These are phyloP conservation scores for Mrakia gelida DNA, from an alignment of 768 basidiomycete species.

Conservation along the genomic window DNA sequence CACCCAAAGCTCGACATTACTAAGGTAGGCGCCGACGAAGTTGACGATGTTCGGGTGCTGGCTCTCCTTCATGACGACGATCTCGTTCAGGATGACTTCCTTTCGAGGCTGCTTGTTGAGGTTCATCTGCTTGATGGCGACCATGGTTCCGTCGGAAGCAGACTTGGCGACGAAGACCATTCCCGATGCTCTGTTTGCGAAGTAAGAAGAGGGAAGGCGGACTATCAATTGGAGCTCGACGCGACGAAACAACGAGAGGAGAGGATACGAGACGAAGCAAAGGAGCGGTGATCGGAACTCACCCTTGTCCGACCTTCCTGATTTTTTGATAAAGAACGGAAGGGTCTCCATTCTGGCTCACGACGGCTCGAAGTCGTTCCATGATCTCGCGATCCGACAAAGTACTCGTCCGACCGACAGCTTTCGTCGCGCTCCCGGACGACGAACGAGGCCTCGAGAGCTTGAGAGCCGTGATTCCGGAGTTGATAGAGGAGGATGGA, in stretches of 20 bases:
- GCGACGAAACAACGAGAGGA: background rate
- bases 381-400: slow-evolving; percentile 98
- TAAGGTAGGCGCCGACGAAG: slow-evolving; percentile 86
- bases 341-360: slow-evolving; percentile 72
- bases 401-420: slow-evolving; percentile 75
- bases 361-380: slow-evolving; percentile 89
- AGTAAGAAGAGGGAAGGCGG: background rate
- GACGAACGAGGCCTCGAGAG: background rate
- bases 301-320: slow-evolving; percentile 99
- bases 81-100: slow-evolving; percentile 96
- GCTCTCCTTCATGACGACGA: slow-evolving; percentile 97
- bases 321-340: slow-evolving; percentile 92
- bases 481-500: background rate
- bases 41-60: slow-evolving; percentile 97
- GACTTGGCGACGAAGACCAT: slow-evolving; percentile 97
- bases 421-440: slow-evolving; percentile 40
- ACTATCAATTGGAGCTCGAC: background rate
- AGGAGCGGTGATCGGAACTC: slow-evolving; percentile 43
- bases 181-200: slow-evolving; percentile 71
- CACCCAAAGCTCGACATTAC: slow-evolving; percentile 72
- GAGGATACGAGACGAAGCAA: no score
- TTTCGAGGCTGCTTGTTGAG: slow-evolving; percentile 89
- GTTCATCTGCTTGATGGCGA: slow-evolving; percentile 99
- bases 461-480: background rate
- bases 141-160: slow-evolving; percentile 72